Base-by-base conservation (phyloP, 2,329 filamentous ascomycete species). In the Ramularia endophylla region DNA sequence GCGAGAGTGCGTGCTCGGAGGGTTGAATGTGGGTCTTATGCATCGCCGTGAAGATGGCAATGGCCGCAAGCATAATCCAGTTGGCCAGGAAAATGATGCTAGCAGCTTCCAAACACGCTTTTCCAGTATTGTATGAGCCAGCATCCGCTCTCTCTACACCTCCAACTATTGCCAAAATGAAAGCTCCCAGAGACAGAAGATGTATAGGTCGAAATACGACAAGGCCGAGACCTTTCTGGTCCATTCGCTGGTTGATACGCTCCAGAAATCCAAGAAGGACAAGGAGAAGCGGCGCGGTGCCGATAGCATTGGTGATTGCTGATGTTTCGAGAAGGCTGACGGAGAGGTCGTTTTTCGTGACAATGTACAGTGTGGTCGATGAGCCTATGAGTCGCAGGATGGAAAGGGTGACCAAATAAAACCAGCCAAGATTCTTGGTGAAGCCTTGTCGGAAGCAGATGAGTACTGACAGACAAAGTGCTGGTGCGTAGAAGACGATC, bases 271-370 rank as follows among this genome's bases (percentile, higher is more conserved):
- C 55, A 17, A 56, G 46, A 2, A 57, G 41, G 3, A 50, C 48
- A n/a, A n/a, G n/a, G n/a, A n/a, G n/a, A n/a, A n/a, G n/a, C n/a
- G 57, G 54, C 8, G 56, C 53, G 8, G 52, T 54, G 36, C 55
- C 57, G 12, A 59, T 48, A 4, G 52, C 44, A 34, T 42, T 48
- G 8, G 48, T 53, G 39, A 57, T 58, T n/a, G 47, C 43, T 8
- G 53, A 54, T 8, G 51, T 58, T 9, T 46, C 43, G 8, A 51
- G 32, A 4, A 57, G 40, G 19, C 37, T 27, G 3, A 29, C 27
- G 12, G 45, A 46, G n/a, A n/a, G n/a, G 38, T 53, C 42, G 35
- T 53, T 43, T 13, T 54, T 47, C 16, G 43, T 52, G 20, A 49
- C 51, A 32, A 51, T 46, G 44, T 57, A 54, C 19, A 60, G 49